These are phyloP conservation scores for Urtica urens DNA, from an alignment of 306 rosid genomes.

Conservation along the genomic window DNA sequence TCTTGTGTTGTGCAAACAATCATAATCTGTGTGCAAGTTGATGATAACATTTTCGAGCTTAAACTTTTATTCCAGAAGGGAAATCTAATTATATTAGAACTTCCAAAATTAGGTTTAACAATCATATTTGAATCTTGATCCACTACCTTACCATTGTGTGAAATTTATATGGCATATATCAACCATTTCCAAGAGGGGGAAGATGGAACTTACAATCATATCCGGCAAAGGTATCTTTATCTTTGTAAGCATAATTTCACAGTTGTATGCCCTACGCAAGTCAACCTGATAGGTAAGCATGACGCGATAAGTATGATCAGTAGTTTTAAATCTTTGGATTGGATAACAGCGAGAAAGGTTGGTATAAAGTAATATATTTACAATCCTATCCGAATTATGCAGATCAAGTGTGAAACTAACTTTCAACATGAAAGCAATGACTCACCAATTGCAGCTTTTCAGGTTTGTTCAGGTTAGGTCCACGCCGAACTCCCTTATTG, in stretches of 20 bases:
- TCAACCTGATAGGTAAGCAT: slow-evolving; percentile 34
- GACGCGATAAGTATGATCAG: not conserved
- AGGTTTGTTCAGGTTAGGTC: slow-evolving; percentile 75
- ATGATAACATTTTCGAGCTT: no score
- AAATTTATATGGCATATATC: no score
- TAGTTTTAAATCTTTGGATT: not conserved
- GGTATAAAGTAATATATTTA: no score
- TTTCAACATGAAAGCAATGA: no score
- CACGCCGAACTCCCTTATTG: slow-evolving; percentile 70
- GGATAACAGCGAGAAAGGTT: no score
- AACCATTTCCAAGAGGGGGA: not conserved
- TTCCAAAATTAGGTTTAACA: not conserved
- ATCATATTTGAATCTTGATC: no score
- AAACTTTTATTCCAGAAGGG: no score
- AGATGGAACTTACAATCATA: slow-evolving; percentile 38
- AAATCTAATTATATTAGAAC: not conserved
- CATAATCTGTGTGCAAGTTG: no score
- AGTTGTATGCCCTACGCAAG: slow-evolving; percentile 52
- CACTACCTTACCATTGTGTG: no score
- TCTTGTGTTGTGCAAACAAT: no score
- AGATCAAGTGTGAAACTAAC: no score
- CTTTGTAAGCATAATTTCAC: slow-evolving; percentile 56
- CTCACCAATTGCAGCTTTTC: slow-evolving; percentile 95
- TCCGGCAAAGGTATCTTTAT: slow-evolving; percentile 49
- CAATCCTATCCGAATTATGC: no score